Base-by-base conservation (phyloP, 306 rosid genomes). In the Glycine latifolia region DNA sequence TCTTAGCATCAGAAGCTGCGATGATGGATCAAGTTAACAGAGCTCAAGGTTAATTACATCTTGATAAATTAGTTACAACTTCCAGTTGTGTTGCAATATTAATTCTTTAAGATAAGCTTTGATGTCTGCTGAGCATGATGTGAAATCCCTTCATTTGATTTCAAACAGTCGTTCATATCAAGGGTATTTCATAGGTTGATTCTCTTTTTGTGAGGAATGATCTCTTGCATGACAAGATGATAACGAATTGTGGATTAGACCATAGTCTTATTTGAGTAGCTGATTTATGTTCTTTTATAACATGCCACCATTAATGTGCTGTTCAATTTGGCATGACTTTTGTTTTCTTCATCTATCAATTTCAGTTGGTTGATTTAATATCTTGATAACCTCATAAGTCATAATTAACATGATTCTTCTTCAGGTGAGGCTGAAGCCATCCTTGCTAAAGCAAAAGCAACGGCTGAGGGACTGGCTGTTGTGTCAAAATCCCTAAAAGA, bases 341-440 rank as follows among this genome's bases (percentile, higher is more conserved):
- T 56, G 78, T 83, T 86, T 63, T 46, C 48, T 75, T 58, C 65
- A 50, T 76, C 73, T 70, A 41, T 66, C 76, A 58, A 33, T 67
- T 78, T 65, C 48, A 3, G 20, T 65, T 14, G 20, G 70, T 37
- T 65, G 71, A 65, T 65, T 49, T 75, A 84, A 77, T 76, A 75
- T 80, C 58, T 82, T 65, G 33, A 52, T 37, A 62, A 55, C 72
- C 73, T 43, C 47, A 1, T 7, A 43, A 43, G 9, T 59, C 82
- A 54, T 77, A 77, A 80, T 52, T 37, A 56, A 26, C 67, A 26
- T 9, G 49, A 12, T 78, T 69, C 74, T 78, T 83, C 67, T 71
- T 63, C 90, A 95, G 99, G 99, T 82, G 99, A 95, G 87, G 98
- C 98, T 26, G 94, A 94, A 81, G 97, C 98, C 62, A 92, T 94